phyloP scores from a whole-genome alignment of 2,329 filamentous ascomycete species.

The Ophiostoma himal-ulmi region DNA sequence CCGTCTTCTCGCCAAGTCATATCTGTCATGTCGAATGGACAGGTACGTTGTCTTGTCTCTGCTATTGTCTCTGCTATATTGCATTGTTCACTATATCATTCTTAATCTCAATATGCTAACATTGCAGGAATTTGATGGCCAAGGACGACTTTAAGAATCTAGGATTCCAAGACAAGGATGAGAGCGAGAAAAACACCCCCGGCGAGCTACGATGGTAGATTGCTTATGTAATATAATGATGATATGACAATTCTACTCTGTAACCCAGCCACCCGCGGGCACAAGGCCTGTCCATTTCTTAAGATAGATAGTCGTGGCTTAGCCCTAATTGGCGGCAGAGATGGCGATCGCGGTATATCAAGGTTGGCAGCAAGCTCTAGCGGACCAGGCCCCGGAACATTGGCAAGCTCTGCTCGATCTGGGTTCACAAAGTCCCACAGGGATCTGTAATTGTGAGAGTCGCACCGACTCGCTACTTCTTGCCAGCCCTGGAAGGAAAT shows the following conservation, averaged over 20 bases:
- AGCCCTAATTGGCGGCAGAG: too few species aligned
- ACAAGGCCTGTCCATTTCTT: too few species aligned
- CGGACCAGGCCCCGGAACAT: too few species aligned
- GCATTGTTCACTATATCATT: background rate
- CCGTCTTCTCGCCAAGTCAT: conserved; percentile 77
- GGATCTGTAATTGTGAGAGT: too few species aligned
- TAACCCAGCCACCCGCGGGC: background rate
- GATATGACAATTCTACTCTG: background rate
- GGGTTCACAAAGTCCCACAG: too few species aligned
- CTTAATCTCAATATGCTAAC: conserved; percentile 24
- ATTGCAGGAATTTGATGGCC: conserved; percentile 83
- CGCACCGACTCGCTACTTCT: too few species aligned
- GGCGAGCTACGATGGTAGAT: conserved; percentile 35
- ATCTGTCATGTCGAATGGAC: conserved; percentile 91
- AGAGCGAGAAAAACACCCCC: conserved; percentile 31
- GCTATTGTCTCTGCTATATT: background rate
- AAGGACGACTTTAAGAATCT: conserved; percentile 92
- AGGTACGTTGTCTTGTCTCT: conserved; percentile 45
- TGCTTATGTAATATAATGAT: background rate
- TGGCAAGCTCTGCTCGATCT: too few species aligned
- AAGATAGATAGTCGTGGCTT: too few species aligned
- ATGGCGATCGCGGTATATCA: too few species aligned
- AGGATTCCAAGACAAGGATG: conserved; percentile 56
- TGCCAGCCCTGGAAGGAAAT: too few species aligned
- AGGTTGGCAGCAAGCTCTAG: too few species aligned